Evolutionary conservation across 73 alveolate genomes (phyloP), one percentile per base, ranked within the genome.

Genomic region (Tetrahymena borealis): DNA sequence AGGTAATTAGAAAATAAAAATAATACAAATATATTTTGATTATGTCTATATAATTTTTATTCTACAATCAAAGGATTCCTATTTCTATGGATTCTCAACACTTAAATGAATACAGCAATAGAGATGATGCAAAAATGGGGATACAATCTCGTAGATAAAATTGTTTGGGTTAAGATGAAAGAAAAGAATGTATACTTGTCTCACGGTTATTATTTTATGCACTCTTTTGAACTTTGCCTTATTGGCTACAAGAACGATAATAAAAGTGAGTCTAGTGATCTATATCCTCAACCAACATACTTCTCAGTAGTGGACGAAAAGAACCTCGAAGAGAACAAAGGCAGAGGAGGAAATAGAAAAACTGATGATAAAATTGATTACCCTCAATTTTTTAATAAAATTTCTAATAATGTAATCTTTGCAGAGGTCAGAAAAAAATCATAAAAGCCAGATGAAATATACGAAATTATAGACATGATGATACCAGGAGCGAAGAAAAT

Each of bases 121-220:
- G 96, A 95, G 40, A 97, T 98, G 91, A 91, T 97, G 96, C 96
- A 97, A 43, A 97, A 97, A 91, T 97, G 99, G 98, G 99, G 99
- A 90, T 97, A 97, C 90, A 98, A 97, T 78, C 94, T 97, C 37
- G 98, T 97, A 9, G 99, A 97, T 79, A 91, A 97, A 90, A 93
- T 97, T 20, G 93, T 94, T 7, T 97, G 99, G 99, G 96, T 97
- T 39, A 97, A 97, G 91, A 94, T 97, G 38, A 95, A 96, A 91
- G 97, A 97, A 33, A 93, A 95, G 90, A 96, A 95, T 94, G 95
- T 97, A n/a, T 96, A 95, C 91, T 90, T 96, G 9, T 96, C 99
- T 16, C 98, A 96, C 90, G 99, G 99, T 11, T 97, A 93, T 94
- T 97, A 97, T 92, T 97, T 97, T 91, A 94, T 97, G 91, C 99